Evolutionary conservation across 768 basidiomycete species (phyloP), one percentile per base, ranked within the genome.

Genomic region (Asterophora parasitica): DNA sequence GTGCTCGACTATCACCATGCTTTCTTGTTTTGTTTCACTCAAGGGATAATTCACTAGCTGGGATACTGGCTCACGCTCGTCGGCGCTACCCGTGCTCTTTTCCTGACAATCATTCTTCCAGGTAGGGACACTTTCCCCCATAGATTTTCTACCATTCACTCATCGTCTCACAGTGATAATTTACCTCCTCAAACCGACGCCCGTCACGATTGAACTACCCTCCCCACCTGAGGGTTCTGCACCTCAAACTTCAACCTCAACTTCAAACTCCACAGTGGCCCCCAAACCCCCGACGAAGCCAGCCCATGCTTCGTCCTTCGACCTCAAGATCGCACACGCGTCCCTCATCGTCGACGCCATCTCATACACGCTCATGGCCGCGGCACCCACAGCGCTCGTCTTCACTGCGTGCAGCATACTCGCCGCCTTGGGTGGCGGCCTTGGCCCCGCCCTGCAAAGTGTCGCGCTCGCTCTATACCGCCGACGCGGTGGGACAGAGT

Each of bases 11-110:
- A 30, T 9, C 15, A 44, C 9, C 4, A 9, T 23, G 3, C 3
- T 42, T 30, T 11, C 13, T 16, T 20, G n/a, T 42, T 17, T 13
- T 16, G n/a, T 50, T 37, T 20, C 10, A 44, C 41, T 13, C 10
- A 33, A 34, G n/a, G 46, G 39, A 27, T 17, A 39, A 50, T 45
- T 12, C 8, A 23, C 6, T 46, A 88, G 87, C 61, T 82, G n/a
- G 85, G 85, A n/a, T 88, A 88, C 58, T 88, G 75, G 68, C 56
- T 88, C 9, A 83, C 79, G 48, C 55, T 76, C 9, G 58, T 80
- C 8, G 80, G 81, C 6, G 66, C 66, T 27, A 59, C 70, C 0
- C 75, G 85, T 3, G 83, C 85, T 0, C 3, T 77, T 2, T 75
- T 76, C 56, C 64, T 89, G 51, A 66, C 78, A 1, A 37, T 77